Base-by-base conservation (phyloP, 2,329 filamentous ascomycete species). In the Colletotrichum ledebouriae region DNA sequence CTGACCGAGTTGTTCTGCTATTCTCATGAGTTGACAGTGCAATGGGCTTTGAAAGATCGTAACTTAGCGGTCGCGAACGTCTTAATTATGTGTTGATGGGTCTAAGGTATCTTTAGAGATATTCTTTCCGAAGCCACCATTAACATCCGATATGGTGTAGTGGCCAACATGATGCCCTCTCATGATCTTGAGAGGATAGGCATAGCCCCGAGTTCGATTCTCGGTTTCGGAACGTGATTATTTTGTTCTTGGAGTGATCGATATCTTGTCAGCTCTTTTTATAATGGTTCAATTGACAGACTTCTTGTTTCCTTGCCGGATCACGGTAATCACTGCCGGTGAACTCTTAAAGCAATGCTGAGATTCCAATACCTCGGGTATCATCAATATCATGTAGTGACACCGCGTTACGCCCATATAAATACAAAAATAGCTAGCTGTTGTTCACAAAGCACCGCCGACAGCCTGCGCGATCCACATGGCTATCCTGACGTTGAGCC, bases 401-500 rank as follows among this genome's bases (percentile, higher is more conserved):
- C 22, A 33, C 41, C 41, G 12, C 46, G 37, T 34, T 34, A 47
- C 46, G 41, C 49, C 50, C 33, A 22, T 33, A 52, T n/a, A 41
- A 17, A 15, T 59, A 46, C 29, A 50, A 20, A 12, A 34, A 12
- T 20, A 25, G 37, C 37, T 33, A 13, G 15, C 33, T 25, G n/a
- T 13, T 52, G 25, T 41, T 77, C 82, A 98, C 76, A 98, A 82
- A n/a, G 94, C 94, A 13, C 95, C 95, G 1, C 95, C 95, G 7
- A 97, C 87, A 39, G 93, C 83, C 73, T 89, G 88, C 5, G 98
- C 94, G 79, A 97, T 92, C 94, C 93, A 97, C 94, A 98, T 97
- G 3, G 94, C 93, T 70, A 97, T 79, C 67, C 93, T 84, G 44
- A 99, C 96, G 77, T 94, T 90, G 75, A 97, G 83, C 1, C 94